Evolutionary conservation across 208 protist species (phyloP).

Genomic region (Leishmania martiniquensis): DNA sequence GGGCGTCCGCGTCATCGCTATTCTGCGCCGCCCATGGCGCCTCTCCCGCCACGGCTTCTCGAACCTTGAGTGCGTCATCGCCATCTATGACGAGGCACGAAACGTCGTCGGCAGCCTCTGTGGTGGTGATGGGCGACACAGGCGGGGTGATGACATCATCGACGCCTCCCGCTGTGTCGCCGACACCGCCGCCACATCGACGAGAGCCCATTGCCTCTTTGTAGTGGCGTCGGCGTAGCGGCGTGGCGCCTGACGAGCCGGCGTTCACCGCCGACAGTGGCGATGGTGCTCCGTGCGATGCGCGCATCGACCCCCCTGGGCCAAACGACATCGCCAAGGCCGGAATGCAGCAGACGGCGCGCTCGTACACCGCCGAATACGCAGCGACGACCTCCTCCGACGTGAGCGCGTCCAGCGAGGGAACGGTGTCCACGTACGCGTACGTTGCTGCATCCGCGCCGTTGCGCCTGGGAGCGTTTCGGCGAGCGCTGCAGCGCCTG

Average conservation of each 20-base stretch:
- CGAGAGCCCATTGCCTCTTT: not conserved
- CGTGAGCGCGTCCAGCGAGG: conserved; percentile 42
- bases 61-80: not conserved
- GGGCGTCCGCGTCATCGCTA: not conserved
- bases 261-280: not conserved
- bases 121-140: conserved; percentile 23
- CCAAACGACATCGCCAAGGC: conserved; percentile 17
- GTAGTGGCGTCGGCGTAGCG: not conserved
- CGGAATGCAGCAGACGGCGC: conserved; percentile 30
- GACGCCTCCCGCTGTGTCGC: not conserved
- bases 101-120: conserved; percentile 12
- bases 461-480: not conserved
- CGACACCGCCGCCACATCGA: not conserved
- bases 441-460: conserved; percentile 7
- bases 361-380: conserved; percentile 39
- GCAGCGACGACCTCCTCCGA: conserved; percentile 44
- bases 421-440: conserved; percentile 33
- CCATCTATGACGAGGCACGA: conserved; percentile 17
- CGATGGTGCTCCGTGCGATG: not conserved
- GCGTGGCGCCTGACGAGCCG: not conserved
- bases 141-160: conserved; percentile 14
- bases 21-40: not conserved
- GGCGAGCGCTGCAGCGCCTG: not conserved
- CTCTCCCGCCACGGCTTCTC: not conserved
- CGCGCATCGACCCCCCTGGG: not conserved